Conservation (phyloP, 306 rosid genomes). For the Prunus mongolica region DNA sequence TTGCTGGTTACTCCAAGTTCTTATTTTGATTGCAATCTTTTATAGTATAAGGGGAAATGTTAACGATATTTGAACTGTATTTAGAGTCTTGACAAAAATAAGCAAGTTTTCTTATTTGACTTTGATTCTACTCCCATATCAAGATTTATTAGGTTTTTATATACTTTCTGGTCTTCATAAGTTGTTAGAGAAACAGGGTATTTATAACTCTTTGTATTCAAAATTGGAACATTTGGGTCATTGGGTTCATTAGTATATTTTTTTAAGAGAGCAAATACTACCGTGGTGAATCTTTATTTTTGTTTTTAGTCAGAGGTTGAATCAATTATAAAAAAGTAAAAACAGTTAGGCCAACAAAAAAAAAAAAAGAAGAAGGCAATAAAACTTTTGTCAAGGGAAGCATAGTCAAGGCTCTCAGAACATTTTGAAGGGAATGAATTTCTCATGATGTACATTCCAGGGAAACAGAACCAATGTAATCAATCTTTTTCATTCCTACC, state of each 20-base stretch:
- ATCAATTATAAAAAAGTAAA: neutral
- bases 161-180: neutral
- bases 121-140: neutral
- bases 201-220: neutral
- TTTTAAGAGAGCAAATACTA: neutral
- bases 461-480: neutral
- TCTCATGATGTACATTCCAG: neutral
- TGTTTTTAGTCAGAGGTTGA: neutral
- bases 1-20: no score
- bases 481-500: no score
- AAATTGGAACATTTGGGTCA: neutral
- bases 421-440: neutral
- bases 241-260: neutral
- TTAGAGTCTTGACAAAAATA: neutral
- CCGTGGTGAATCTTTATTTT: neutral
- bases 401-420: neutral
- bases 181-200: neutral
- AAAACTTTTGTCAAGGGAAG: neutral
- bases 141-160: neutral
- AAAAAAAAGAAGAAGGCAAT: neutral
- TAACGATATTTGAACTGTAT: neutral
- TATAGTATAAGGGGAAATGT: neutral
- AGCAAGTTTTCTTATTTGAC: constrained; percentile 2
- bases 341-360: neutral
- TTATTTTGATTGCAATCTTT: neutral